These are phyloP conservation scores for Parietaria judaica DNA, from an alignment of 306 rosid species.

Conservation along the genomic window DNA sequence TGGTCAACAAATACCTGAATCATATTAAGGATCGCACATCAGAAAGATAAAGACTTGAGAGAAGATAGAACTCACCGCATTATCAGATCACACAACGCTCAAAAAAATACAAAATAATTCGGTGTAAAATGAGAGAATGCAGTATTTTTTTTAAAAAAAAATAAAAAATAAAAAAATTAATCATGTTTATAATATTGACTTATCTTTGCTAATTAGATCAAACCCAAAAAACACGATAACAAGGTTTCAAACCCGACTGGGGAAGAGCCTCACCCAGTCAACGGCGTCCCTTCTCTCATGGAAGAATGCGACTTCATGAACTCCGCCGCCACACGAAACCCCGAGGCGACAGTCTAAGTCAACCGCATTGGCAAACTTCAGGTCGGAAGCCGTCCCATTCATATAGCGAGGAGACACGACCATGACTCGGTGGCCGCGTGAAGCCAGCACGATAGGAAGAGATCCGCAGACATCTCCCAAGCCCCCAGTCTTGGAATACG, in stretches of 20 bases:
- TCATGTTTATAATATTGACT: too few species aligned
- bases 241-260: too few species aligned
- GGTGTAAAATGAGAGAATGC: too few species aligned
- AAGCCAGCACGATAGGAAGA: slow-evolving; percentile 67
- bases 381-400: slow-evolving; percentile 47
- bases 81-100: too few species aligned
- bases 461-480: slow-evolving; percentile 95
- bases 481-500: slow-evolving; percentile 88
- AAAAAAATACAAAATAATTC: too few species aligned
- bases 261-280: slow-evolving; percentile 58
- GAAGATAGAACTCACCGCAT: too few species aligned
- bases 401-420: slow-evolving; percentile 73
- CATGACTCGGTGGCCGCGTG: slow-evolving; percentile 86
- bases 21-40: not conserved
- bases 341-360: slow-evolving; percentile 27
- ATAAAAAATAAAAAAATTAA: too few species aligned
- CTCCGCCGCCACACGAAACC: slow-evolving; percentile 49
- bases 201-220: too few species aligned
- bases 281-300: slow-evolving; percentile 71
- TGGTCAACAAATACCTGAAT: slow-evolving; percentile 80
- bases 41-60: too few species aligned
- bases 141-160: too few species aligned
- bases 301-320: slow-evolving; percentile 65
- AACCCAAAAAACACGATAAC: too few species aligned
- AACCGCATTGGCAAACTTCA: slow-evolving; percentile 35